These are phyloP conservation scores for Akanthomyces dipterigenus DNA, from an alignment of 2,329 filamentous ascomycete species.

Conservation along the genomic window DNA sequence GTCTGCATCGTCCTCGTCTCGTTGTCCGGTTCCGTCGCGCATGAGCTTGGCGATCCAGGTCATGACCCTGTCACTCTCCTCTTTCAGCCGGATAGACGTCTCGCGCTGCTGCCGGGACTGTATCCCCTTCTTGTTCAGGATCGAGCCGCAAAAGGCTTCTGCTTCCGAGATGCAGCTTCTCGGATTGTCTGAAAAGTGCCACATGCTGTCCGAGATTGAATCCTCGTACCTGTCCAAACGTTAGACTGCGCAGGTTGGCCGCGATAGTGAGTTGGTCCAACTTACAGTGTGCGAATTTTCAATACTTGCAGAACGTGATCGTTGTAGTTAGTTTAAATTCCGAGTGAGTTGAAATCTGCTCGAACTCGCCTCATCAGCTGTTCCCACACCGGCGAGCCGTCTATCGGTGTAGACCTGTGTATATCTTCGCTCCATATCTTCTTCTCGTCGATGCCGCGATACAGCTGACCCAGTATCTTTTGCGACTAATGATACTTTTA, in stretches of 20 bases:
- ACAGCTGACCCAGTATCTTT: slow-evolving; percentile 64
- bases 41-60: slow-evolving; percentile 34
- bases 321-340: slow-evolving; percentile 26
- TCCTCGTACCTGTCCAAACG: slow-evolving; percentile 38
- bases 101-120: slow-evolving; percentile 47
- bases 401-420: slow-evolving; percentile 21
- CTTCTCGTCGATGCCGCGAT: slow-evolving; percentile 65
- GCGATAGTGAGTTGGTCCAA: slow-evolving; percentile 23
- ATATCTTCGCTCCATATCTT: slow-evolving; percentile 53
- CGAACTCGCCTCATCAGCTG: slow-evolving; percentile 26
- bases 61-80: slow-evolving; percentile 42
- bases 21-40: background rate
- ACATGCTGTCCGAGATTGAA: slow-evolving; percentile 32
- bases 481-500: slow-evolving; percentile 58
- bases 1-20: background rate
- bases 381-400: slow-evolving; percentile 36
- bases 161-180: slow-evolving; percentile 38
- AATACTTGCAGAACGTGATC: slow-evolving; percentile 31
- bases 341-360: slow-evolving; percentile 16
- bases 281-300: slow-evolving; percentile 40
- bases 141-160: slow-evolving; percentile 48
- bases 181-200: slow-evolving; percentile 39
- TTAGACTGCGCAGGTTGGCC: slow-evolving; percentile 30
- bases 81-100: slow-evolving; percentile 42
- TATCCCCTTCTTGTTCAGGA: slow-evolving; percentile 42